Evolutionary conservation across 176 grass and related monocot genomes (phyloP).

Genomic region (Pontederia crassipes): DNA sequence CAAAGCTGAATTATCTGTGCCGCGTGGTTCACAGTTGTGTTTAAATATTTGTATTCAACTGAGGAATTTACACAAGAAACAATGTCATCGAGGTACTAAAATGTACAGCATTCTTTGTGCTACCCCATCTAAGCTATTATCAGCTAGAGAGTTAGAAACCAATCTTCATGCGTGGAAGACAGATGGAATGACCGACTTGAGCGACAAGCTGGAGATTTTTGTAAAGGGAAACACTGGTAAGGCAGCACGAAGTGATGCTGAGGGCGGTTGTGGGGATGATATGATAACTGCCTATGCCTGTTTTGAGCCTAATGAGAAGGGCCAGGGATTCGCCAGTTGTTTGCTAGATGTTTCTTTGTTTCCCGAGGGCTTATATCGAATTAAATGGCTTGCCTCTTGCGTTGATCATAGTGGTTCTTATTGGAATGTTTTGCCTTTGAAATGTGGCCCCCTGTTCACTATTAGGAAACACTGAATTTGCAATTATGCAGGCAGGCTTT

Average conservation of each 20-base stretch:
- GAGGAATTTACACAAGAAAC: slow-evolving; percentile 31
- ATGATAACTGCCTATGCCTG: slow-evolving; percentile 28
- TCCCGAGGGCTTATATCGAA: slow-evolving; percentile 42
- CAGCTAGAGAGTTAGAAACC: slow-evolving; percentile 19
- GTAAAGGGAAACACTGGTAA: slow-evolving; percentile 27
- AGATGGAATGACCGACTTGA: slow-evolving; percentile 40
- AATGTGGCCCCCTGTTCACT: slow-evolving; percentile 34
- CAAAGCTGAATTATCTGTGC: slow-evolving; percentile 32
- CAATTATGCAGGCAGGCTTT: too few relatives aligned
- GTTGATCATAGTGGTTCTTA: slow-evolving; percentile 33
- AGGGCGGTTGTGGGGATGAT: slow-evolving; percentile 1
- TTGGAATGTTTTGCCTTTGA: slow-evolving; percentile 60
- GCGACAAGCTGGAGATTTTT: slow-evolving; percentile 32
- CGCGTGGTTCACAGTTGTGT: slow-evolving; percentile 46
- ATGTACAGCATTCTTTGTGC: slow-evolving; percentile 49
- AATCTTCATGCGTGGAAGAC: slow-evolving; percentile 25
- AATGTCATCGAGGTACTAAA: slow-evolving; percentile 17
- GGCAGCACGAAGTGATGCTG: not conserved
- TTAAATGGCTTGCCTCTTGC: slow-evolving; percentile 62
- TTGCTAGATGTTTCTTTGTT: slow-evolving; percentile 58
- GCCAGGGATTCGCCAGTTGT: slow-evolving; percentile 51
- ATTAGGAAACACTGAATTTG: slow-evolving; percentile 24
- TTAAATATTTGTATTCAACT: slow-evolving; percentile 63
- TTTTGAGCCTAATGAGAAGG: slow-evolving; percentile 34
- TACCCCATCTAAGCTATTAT: slow-evolving; percentile 18